These are phyloP conservation scores for Domatiomyces catenatus DNA, from an alignment of 2,329 filamentous ascomycete species.

Conservation along the genomic window DNA sequence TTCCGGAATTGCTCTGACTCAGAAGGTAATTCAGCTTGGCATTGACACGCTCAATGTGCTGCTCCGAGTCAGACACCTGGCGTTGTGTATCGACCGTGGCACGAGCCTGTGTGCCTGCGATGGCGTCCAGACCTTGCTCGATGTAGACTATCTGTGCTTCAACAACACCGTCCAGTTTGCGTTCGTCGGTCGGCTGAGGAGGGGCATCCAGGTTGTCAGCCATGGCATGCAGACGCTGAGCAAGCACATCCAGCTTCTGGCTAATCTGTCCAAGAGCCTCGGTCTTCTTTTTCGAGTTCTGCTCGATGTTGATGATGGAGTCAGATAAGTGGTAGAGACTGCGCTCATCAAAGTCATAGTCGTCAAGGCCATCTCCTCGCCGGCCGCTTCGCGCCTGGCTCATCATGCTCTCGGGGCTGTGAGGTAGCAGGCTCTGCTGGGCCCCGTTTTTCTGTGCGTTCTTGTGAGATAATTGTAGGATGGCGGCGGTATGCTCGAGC, in stretches of 20 bases:
- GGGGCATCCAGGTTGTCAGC: conserved; percentile 33
- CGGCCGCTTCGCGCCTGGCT: conserved; percentile 33
- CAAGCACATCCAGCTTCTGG: conserved; percentile 49
- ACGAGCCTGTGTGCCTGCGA: conserved; percentile 43
- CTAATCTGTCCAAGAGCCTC: conserved; percentile 11
- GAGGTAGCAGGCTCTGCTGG: conserved; percentile 38
- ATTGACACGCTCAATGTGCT: conserved; percentile 48
- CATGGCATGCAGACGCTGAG: conserved; percentile 49
- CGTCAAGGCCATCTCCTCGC: conserved; percentile 39
- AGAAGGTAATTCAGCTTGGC: conserved; percentile 47
- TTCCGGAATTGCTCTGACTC: conserved; percentile 27
- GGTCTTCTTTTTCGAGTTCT: conserved; percentile 17
- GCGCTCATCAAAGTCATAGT: conserved; percentile 63
- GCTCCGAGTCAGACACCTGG: conserved; percentile 31
- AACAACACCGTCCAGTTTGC: conserved; percentile 10
- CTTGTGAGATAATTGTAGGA: conserved; percentile 79
- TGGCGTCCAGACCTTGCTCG: conserved; percentile 46
- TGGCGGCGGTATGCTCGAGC: conserved; percentile 79
- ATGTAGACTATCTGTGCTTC: conserved; percentile 54
- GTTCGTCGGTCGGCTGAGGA: conserved; percentile 21
- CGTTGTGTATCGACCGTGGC: conserved; percentile 19
- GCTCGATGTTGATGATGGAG: conserved; percentile 37
- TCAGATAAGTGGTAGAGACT: conserved; percentile 58
- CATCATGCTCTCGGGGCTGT: conserved; percentile 57
- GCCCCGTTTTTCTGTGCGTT: conserved; percentile 44